Conservation (phyloP, 257 asterid species). For the Haberlea rhodopensis region DNA sequence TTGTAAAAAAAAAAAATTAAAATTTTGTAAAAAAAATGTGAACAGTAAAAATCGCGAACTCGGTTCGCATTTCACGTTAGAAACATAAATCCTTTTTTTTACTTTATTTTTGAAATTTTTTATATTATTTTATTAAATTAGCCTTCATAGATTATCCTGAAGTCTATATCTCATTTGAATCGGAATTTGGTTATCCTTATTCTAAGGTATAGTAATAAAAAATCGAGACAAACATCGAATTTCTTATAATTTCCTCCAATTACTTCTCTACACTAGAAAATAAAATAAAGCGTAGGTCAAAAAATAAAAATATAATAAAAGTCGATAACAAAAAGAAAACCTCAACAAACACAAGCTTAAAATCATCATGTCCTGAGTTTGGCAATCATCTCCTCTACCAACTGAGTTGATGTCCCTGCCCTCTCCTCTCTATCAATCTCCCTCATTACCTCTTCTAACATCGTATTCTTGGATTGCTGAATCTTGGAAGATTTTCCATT, state of each 20-base stretch:
- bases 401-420: conserved; percentile 41
- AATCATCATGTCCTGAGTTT: conserved; percentile 59
- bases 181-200: no score
- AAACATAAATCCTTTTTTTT: no score
- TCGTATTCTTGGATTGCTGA: conserved; percentile 40
- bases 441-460: conserved; percentile 62
- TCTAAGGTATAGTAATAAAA: no score
- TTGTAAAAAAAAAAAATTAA: no score
- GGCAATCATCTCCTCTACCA: conserved; percentile 83
- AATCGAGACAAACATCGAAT: neutral
- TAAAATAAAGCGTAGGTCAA: no score
- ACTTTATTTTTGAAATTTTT: no score
- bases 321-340: neutral
- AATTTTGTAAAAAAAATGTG: no score
- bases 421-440: conserved; percentile 69
- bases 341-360: neutral
- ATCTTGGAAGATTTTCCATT: conserved; percentile 31
- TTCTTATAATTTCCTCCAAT: neutral
- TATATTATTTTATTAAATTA: no score
- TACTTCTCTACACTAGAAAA: neutral
- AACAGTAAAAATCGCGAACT: no score
- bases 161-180: neutral
- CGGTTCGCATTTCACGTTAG: no score
- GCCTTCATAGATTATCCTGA: no score
- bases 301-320: no score